Percentiles rank a stretch among this genome's conserved stretches.
Evolutionary conservation across 2,329 filamentous ascomycete genomes (phyloP).

Genomic region (Achaetomium macrosporum): DNA sequence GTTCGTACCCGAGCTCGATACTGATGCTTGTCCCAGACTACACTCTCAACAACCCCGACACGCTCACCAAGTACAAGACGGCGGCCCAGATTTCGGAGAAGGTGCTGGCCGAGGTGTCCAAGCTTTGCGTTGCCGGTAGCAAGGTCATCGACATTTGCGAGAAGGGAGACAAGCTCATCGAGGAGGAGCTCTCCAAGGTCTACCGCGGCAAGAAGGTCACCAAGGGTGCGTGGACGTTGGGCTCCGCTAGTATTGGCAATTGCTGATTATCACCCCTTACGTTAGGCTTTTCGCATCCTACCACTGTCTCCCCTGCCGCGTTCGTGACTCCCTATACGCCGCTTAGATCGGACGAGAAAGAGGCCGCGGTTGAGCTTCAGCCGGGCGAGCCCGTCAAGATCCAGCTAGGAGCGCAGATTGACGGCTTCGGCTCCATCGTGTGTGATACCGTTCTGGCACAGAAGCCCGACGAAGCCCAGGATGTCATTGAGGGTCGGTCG

Average conservation of each 20-base stretch:
- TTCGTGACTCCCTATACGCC: conserved; percentile 97
- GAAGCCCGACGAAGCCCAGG: conserved; percentile 53
- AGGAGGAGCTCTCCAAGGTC: conserved; percentile 90
- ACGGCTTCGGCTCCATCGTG: conserved; percentile 93
- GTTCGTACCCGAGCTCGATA: conserved; percentile 1
- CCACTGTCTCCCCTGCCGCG: conserved; percentile 87
- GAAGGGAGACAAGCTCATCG: conserved; percentile 89
- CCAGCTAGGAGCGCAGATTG: conserved; percentile 97
- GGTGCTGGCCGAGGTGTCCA: conserved; percentile 78
- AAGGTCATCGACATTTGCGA: conserved; percentile 94
- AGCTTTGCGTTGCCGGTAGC: conserved; percentile 71
- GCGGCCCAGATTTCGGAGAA: conserved; percentile 93
- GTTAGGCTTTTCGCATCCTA: conserved; percentile 82
- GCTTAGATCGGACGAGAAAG: conserved; percentile 75
- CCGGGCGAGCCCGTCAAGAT: conserved; percentile 89
- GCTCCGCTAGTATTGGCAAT: conserved; percentile 6
- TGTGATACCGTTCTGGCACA: conserved; percentile 83
- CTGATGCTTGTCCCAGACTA: conserved; percentile 56
- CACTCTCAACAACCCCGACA: conserved; percentile 85
- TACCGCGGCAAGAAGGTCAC: conserved; percentile 96
- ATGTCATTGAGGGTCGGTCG: conserved; percentile 64
- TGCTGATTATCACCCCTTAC: not conserved
- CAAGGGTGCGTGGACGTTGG: conserved; percentile 61
- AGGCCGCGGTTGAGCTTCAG: conserved; percentile 75
- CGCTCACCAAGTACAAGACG: conserved; percentile 98